These are phyloP conservation scores for Xerocomellus chrysenteron DNA, from an alignment of 768 basidiomycete genomes.

Conservation along the genomic window DNA sequence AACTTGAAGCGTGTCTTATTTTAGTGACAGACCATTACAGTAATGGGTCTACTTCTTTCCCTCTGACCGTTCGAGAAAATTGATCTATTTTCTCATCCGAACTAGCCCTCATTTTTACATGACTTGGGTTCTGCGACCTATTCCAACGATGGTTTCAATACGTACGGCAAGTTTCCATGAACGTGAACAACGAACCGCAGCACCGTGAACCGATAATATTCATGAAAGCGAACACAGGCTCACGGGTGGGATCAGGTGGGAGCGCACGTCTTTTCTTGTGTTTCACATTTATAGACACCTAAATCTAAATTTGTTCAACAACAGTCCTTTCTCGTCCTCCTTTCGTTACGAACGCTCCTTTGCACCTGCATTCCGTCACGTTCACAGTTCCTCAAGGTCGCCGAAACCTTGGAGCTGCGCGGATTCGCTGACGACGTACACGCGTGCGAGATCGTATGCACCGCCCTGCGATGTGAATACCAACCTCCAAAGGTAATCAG, in stretches of 20 bases:
- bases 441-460: conserved; percentile 6
- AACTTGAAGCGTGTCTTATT: background rate
- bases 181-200: background rate
- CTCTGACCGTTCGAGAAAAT: background rate
- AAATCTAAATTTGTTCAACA: background rate
- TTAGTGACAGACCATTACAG: background rate
- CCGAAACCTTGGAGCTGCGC: background rate
- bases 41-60: background rate
- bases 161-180: background rate
- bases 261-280: background rate
- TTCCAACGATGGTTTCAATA: background rate
- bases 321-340: background rate
- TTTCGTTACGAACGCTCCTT: background rate
- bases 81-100: background rate
- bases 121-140: background rate
- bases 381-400: background rate
- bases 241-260: background rate
- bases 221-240: background rate
- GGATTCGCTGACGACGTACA: background rate
- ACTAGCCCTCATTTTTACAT: background rate
- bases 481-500: conserved; percentile 6
- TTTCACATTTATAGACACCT: background rate
- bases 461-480: background rate
- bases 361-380: background rate
- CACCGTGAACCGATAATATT: background rate